Evolutionary conservation across 1,284 basidiomycete genomes (phyloP).

Genomic region (Xanthoconium separans): DNA sequence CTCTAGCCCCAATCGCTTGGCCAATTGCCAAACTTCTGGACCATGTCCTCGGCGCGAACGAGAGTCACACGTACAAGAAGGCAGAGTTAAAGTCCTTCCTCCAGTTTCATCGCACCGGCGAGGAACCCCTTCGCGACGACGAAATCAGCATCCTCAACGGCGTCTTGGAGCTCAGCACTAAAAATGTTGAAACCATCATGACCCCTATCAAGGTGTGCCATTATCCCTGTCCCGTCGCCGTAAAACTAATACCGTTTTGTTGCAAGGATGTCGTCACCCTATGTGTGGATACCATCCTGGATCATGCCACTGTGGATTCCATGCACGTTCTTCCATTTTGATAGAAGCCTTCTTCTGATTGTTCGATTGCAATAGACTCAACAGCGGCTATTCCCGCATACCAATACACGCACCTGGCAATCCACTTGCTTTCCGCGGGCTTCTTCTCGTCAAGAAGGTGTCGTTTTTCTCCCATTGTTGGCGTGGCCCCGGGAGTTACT

Average conservation of each 20-base stretch:
- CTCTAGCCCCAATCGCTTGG: slow-evolving; percentile 77
- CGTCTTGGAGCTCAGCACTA: slow-evolving; percentile 82
- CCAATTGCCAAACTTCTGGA: slow-evolving; percentile 89
- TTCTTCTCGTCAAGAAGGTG: slow-evolving; percentile 86
- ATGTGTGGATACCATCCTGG: slow-evolving; percentile 74
- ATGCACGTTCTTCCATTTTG: slow-evolving; percentile 45
- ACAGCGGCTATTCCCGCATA: slow-evolving; percentile 91
- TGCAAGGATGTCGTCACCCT: slow-evolving; percentile 76
- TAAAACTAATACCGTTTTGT: not conserved
- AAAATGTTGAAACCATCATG: slow-evolving; percentile 85
- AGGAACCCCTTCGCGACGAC: slow-evolving; percentile 86
- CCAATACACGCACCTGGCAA: slow-evolving; percentile 84
- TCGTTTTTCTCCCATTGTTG: not conserved
- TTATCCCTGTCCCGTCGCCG: not conserved
- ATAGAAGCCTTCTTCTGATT: not conserved
- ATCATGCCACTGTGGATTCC: slow-evolving; percentile 76
- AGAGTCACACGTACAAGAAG: slow-evolving; percentile 84
- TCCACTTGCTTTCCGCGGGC: slow-evolving; percentile 78
- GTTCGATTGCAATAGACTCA: slow-evolving; percentile 41
- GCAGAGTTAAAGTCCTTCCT: slow-evolving; percentile 92
- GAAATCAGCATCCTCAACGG: slow-evolving; percentile 89
- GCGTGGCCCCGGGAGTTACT: not conserved
- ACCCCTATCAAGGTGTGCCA: slow-evolving; percentile 70
- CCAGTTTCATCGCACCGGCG: slow-evolving; percentile 84
- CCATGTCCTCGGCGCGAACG: slow-evolving; percentile 68